These are phyloP conservation scores for Microthlaspi erraticum DNA, from an alignment of 345 rosid genomes.

Conservation along the genomic window DNA sequence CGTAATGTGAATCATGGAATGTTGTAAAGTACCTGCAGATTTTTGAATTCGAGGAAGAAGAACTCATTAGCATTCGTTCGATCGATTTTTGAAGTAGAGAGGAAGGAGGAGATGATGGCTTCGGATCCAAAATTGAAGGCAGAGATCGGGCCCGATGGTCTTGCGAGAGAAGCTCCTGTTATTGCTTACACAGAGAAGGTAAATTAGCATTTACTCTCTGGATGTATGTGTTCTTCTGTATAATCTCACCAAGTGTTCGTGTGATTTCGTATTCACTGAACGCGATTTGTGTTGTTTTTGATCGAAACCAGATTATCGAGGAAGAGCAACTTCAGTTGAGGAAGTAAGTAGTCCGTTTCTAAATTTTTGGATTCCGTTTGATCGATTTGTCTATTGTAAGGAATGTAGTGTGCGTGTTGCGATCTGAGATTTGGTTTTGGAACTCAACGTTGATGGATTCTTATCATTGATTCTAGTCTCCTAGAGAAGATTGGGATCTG, in stretches of 20 bases:
- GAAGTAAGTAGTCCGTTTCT: conserved; percentile 54
- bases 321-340: conserved; percentile 84
- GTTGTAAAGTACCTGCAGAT: background rate
- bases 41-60: conserved; percentile 31
- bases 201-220: background rate
- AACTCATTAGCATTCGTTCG: conserved; percentile 1
- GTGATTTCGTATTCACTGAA: conserved; percentile 18
- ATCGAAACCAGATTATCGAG: conserved; percentile 62
- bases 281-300: conserved; percentile 14
- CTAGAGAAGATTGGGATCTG: background rate
- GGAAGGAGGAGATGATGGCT: conserved; percentile 52
- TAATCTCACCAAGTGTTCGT: background rate
- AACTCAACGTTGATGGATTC: background rate
- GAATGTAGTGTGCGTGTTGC: conserved; percentile 6
- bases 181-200: conserved; percentile 96
- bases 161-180: conserved; percentile 80
- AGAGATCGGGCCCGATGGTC: conserved; percentile 92
- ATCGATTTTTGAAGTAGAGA: conserved; percentile 6
- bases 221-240: background rate
- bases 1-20: conserved; percentile 24
- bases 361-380: background rate
- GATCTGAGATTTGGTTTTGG: conserved; percentile 12
- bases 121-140: conserved; percentile 65
- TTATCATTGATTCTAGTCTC: conserved; percentile 7
- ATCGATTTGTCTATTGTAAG: background rate